phyloP scores from a whole-genome alignment of 108 stramenopile species.

The Pelagomonas calceolata region DNA sequence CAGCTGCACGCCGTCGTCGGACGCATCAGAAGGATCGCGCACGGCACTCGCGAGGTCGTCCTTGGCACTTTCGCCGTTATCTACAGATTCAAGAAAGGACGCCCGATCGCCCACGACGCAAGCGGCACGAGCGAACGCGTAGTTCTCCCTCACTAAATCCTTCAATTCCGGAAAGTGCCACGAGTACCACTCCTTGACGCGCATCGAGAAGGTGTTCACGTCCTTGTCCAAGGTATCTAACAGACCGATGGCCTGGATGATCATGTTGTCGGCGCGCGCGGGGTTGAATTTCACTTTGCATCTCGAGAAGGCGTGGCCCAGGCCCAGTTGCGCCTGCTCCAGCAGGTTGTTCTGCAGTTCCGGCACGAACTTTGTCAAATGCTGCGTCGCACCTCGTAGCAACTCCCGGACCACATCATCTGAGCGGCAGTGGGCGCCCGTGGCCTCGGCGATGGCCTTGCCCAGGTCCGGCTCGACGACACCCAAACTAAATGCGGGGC shows the following conservation, averaged over 20 bases:
- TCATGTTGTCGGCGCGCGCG: constrained; percentile 96
- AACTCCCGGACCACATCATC: constrained; percentile 74
- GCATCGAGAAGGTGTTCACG: constrained; percentile 98
- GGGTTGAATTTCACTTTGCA: constrained; percentile 99
- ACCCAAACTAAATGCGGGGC: constrained; percentile 32
- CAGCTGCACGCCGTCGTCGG: constrained; percentile 73
- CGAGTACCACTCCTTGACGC: constrained; percentile 96
- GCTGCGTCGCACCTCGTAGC: constrained; percentile 75
- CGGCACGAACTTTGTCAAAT: constrained; percentile 80
- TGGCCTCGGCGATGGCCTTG: constrained; percentile 42
- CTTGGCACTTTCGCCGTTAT: constrained; percentile 11
- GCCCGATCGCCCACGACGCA: constrained; percentile 36
- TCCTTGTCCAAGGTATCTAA: constrained; percentile 99
- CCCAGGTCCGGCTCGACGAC: constrained; percentile 15
- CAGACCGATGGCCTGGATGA: constrained; percentile 97
- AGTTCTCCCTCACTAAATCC: constrained; percentile 50
- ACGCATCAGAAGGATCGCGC: constrained; percentile 19
- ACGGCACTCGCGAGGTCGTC: constrained; percentile 63
- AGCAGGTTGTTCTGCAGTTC: constrained; percentile 74
- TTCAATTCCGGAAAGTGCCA: constrained; percentile 99
- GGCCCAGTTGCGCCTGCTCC: constrained; percentile 93
- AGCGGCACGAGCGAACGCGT: constrained; percentile 46
- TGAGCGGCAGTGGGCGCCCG: constrained; percentile 34
- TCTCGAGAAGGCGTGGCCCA: constrained; percentile 95
- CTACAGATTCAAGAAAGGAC: constrained; percentile 38